Conservation (phyloP, 306 rosid species). For the Casuarina glauca region DNA sequence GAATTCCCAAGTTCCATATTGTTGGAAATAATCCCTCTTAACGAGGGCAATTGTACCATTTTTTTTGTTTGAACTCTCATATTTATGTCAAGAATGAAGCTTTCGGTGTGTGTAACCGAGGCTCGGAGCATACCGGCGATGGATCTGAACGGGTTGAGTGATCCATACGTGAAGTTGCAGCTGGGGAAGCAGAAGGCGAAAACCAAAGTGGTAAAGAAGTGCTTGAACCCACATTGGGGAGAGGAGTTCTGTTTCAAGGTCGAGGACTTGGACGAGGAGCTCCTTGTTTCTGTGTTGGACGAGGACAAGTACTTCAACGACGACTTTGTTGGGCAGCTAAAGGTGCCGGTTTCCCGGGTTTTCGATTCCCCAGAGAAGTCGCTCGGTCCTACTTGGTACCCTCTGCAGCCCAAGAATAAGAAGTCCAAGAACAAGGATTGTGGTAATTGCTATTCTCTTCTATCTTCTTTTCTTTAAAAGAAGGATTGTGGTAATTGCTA, state of each 20-base stretch:
- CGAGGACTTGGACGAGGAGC: constrained; percentile 68
- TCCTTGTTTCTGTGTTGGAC: constrained; percentile 64
- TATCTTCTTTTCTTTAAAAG: background rate
- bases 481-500: background rate
- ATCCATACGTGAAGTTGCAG: constrained; percentile 75
- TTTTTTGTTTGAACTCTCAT: background rate
- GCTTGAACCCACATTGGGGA: constrained; percentile 71
- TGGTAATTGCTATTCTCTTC: constrained; percentile 41
- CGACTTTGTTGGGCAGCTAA: constrained; percentile 67
- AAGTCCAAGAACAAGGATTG: constrained; percentile 71
- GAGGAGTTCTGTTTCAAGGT: constrained; percentile 77
- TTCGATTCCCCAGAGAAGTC: constrained; percentile 64
- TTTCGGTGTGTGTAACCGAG: constrained; percentile 74
- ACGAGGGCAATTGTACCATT: background rate
- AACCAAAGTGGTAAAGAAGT: constrained; percentile 81
- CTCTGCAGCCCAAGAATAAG: constrained; percentile 68
- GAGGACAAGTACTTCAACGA: constrained; percentile 84
- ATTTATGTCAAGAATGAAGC: constrained; percentile 51
- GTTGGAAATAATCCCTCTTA: background rate
- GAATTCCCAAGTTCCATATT: background rate
- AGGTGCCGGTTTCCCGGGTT: constrained; percentile 58
- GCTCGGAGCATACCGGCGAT: constrained; percentile 61
- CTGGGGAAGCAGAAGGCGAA: constrained; percentile 75
- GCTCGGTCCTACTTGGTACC: constrained; percentile 67
- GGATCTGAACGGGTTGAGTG: constrained; percentile 64